Evolutionary conservation across 2,329 filamentous ascomycete genomes (phyloP).

Genomic region (Beauveria pseudobassiana): DNA sequence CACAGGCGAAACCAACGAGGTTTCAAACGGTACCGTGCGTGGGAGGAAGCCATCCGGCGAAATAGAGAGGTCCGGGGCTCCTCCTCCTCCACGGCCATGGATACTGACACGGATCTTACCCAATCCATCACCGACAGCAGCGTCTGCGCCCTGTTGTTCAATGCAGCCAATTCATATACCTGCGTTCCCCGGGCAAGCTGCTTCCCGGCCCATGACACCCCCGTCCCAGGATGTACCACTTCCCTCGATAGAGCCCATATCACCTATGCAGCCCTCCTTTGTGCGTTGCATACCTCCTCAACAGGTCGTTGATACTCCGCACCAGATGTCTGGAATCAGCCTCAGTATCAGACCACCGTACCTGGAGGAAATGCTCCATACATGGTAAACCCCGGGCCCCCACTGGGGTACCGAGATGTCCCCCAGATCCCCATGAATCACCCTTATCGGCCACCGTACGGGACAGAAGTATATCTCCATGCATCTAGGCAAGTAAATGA

Average conservation of each 20-base stretch:
- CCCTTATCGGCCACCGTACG: background rate
- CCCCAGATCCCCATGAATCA: background rate
- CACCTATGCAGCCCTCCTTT: constrained; percentile 29
- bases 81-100: background rate
- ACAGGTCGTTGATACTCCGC: constrained; percentile 17
- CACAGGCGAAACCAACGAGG: constrained; percentile 30
- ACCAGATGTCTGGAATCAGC: background rate
- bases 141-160: background rate
- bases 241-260: constrained; percentile 38
- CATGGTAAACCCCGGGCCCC: background rate
- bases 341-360: background rate
- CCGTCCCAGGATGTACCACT: constrained; percentile 35
- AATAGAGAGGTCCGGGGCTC: constrained; percentile 14
- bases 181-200: background rate
- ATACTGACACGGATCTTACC: background rate
- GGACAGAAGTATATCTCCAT: background rate
- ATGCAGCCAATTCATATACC: background rate
- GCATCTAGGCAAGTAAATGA: background rate
- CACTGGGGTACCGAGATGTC: background rate
- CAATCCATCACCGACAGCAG: background rate
- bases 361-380: background rate
- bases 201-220: constrained; percentile 7
- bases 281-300: constrained; percentile 26
- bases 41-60: constrained; percentile 31
- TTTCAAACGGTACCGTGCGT: constrained; percentile 40